phyloP scores from a whole-genome alignment of 805 yeast genomes.

The Candida broadrunensis region DNA sequence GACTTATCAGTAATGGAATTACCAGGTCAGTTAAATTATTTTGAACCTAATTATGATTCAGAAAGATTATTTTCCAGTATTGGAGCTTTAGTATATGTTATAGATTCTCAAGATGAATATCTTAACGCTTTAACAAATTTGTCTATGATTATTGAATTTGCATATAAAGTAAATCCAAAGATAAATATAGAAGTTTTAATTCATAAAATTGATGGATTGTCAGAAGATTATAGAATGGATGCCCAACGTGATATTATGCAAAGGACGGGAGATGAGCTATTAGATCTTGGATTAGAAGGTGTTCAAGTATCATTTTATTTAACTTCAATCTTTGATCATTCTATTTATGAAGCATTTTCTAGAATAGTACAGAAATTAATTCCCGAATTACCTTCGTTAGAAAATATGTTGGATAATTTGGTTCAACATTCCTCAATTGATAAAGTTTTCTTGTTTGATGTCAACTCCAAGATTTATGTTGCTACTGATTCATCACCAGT shows the following conservation, averaged over 20 bases:
- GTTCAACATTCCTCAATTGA: conserved; percentile 89
- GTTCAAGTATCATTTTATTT: conserved; percentile 88
- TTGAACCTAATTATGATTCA: conserved; percentile 81
- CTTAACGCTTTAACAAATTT: conserved; percentile 85
- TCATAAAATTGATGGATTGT: conserved; percentile 92
- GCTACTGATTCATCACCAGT: conserved; percentile 97
- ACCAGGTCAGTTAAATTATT: conserved; percentile 90
- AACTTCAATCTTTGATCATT: conserved; percentile 93
- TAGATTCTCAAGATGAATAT: conserved; percentile 95
- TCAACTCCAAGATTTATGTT: conserved; percentile 87
- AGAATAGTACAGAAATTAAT: conserved; percentile 89
- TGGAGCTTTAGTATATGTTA: conserved; percentile 90
- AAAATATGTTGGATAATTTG: conserved; percentile 81
- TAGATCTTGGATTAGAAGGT: conserved; percentile 86
- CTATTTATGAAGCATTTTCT: conserved; percentile 93
- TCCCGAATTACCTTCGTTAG: conserved; percentile 83
- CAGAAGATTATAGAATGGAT: conserved; percentile 90
- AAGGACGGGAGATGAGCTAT: conserved; percentile 86
- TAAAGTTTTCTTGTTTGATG: conserved; percentile 88
- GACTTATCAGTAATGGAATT: conserved; percentile 89
- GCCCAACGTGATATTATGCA: conserved; percentile 97
- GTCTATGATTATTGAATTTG: conserved; percentile 84
- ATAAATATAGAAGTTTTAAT: conserved; percentile 90
- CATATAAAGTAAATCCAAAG: conserved; percentile 76
- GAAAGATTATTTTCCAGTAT: conserved; percentile 74